Conservation (phyloP, 2,329 filamentous ascomycete species). For the Phialophora chinensis region DNA sequence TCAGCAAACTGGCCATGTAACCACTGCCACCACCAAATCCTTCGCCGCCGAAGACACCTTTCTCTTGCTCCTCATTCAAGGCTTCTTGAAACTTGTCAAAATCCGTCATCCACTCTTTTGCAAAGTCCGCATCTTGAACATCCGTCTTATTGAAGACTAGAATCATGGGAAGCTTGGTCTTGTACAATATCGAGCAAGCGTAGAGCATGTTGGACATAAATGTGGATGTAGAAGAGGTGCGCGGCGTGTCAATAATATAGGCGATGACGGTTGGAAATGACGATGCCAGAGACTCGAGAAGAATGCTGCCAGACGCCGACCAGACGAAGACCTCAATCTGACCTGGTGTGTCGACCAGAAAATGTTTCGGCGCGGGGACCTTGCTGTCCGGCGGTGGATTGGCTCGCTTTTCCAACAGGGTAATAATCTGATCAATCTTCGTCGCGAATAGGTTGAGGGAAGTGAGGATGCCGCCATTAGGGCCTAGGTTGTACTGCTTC, state of each 20-base stretch:
- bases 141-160: constrained; percentile 99
- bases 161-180: constrained; percentile 98
- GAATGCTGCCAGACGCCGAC: constrained; percentile 92
- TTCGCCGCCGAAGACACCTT: constrained; percentile 74
- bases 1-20: constrained; percentile 94
- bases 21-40: constrained; percentile 81
- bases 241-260: constrained; percentile 95
- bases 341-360: constrained; percentile 92
- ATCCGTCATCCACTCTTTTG: constrained; percentile 99
- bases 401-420: constrained; percentile 86
- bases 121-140: constrained; percentile 86
- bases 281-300: constrained; percentile 89
- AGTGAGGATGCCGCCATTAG: constrained; percentile 95
- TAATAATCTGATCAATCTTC: constrained; percentile 94
- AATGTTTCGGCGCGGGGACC: constrained; percentile 73
- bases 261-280: constrained; percentile 97
- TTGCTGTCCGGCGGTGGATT: constrained; percentile 66
- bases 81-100: constrained; percentile 95
- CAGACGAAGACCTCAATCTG: constrained; percentile 99
- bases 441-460: constrained; percentile 96
- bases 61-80: constrained; percentile 77
- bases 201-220: constrained; percentile 99
- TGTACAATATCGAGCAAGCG: constrained; percentile 97
- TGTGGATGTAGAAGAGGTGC: constrained; percentile 88
- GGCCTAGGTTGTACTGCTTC: constrained; percentile 97